phyloP scores from a whole-genome alignment of 2,329 filamentous ascomycete species.

The Fusarium temperatum region DNA sequence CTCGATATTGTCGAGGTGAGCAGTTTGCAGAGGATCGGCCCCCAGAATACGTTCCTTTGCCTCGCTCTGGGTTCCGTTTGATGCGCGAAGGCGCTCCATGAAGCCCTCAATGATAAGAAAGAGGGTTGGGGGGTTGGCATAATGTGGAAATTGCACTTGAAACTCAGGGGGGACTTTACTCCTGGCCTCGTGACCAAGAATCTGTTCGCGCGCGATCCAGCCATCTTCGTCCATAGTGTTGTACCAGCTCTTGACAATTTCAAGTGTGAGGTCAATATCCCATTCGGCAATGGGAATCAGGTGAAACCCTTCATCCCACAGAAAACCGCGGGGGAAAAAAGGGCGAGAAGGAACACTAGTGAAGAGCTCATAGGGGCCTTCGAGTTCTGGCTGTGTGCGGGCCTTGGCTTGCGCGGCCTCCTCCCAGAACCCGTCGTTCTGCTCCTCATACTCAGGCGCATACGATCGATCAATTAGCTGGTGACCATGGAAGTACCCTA shows the following conservation, averaged over 20 bases:
- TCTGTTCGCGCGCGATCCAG: constrained; percentile 97
- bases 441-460: constrained; percentile 92
- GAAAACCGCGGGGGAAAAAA: constrained; percentile 95
- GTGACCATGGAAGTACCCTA: constrained; percentile 94
- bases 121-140: constrained; percentile 94
- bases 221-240: constrained; percentile 95
- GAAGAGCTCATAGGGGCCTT: constrained; percentile 88
- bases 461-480: constrained; percentile 90
- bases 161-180: constrained; percentile 96
- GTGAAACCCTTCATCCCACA: constrained; percentile 99
- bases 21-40: constrained; percentile 63
- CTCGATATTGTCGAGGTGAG: constrained; percentile 73
- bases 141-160: constrained; percentile 94
- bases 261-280: constrained; percentile 87
- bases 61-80: constrained; percentile 57
- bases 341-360: constrained; percentile 91
- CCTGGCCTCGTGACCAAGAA: constrained; percentile 88
- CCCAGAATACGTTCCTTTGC: constrained; percentile 56
- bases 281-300: constrained; percentile 90
- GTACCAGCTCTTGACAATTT: constrained; percentile 96
- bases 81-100: constrained; percentile 76
- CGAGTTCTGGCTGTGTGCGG: constrained; percentile 72
- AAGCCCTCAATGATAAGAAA: constrained; percentile 90
- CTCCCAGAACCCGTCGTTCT: constrained; percentile 95
- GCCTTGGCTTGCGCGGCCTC: constrained; percentile 83